A percentile compares a stretch with the other conserved stretches of the same genome.
Conservation (phyloP, 352 stramenopile species). For the Pythium dissimile region DNA sequence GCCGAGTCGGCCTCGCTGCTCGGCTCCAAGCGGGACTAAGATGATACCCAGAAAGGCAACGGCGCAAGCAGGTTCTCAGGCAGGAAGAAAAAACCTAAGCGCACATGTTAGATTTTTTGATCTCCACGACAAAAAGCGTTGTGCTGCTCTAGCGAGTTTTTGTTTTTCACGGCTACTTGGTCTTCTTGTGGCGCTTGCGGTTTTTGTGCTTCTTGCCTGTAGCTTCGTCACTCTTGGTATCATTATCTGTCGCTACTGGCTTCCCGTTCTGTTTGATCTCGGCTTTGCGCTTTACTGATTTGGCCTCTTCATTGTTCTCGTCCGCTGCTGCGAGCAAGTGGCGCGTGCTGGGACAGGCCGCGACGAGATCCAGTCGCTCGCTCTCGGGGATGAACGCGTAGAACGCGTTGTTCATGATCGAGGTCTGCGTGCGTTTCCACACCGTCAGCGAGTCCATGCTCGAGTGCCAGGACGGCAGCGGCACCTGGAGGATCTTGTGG, state of each 20-base stretch:
- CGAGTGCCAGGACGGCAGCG: slow-evolving; percentile 91
- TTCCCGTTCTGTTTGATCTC: not conserved
- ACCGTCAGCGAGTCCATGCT: slow-evolving; percentile 91
- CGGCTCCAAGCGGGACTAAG: slow-evolving; percentile 19
- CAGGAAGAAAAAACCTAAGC: not conserved
- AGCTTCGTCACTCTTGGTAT: not conserved
- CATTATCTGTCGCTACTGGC: not conserved
- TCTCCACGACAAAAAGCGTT: no score
- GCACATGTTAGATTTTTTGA: no score
- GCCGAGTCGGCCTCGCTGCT: slow-evolving; percentile 56
- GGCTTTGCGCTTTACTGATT: not conserved
- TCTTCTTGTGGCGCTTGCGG: slow-evolving; percentile 19
- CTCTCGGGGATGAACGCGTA: slow-evolving; percentile 78
- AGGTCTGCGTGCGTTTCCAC: slow-evolving; percentile 93
- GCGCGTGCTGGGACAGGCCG: slow-evolving; percentile 55
- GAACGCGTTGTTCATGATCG: slow-evolving; percentile 75
- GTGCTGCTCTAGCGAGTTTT: no score
- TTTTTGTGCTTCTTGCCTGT: slow-evolving; percentile 14
- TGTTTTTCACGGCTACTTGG: no score
- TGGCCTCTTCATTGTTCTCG: not conserved
- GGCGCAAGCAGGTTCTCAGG: no score
- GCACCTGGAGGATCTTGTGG: slow-evolving; percentile 92
- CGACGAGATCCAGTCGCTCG: slow-evolving; percentile 68
- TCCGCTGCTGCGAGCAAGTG: slow-evolving; percentile 67
- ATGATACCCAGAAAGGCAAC: no score